Conservation (phyloP, 805 yeast genomes). For the Wickerhamiella azymoides region DNA sequence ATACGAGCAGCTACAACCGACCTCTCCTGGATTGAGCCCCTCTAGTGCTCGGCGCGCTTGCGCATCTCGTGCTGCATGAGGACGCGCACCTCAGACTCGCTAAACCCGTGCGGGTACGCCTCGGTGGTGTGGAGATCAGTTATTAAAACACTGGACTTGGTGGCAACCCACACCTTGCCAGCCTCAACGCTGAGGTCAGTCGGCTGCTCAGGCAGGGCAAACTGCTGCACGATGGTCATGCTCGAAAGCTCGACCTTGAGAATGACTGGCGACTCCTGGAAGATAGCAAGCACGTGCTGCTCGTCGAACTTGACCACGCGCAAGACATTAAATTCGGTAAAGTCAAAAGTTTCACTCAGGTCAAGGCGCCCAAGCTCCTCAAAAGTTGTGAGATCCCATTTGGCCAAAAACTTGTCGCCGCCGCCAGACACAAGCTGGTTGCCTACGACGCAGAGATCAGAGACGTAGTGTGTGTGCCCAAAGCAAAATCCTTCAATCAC, state of each 20-base stretch:
- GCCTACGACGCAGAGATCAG: slow-evolving; percentile 47
- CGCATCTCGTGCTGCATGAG: slow-evolving; percentile 10
- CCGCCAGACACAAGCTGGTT: slow-evolving; percentile 66
- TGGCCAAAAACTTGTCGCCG: slow-evolving; percentile 61
- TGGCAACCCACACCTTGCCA: slow-evolving; percentile 6
- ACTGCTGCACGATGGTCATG: slow-evolving; percentile 5
- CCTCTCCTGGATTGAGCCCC: too few species aligned
- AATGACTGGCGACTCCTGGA: slow-evolving; percentile 12
- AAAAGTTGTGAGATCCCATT: slow-evolving; percentile 69
- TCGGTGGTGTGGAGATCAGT: not conserved
- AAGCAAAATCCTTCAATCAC: slow-evolving; percentile 72
- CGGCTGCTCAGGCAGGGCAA: slow-evolving; percentile 8
- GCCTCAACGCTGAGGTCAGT: slow-evolving; percentile 9
- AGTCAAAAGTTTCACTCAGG: slow-evolving; percentile 30
- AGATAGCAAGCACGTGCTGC: slow-evolving; percentile 7
- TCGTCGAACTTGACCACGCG: slow-evolving; percentile 6
- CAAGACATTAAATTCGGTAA: slow-evolving; percentile 11
- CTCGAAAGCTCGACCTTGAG: slow-evolving; percentile 8
- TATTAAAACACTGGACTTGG: not conserved
- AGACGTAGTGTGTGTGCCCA: slow-evolving; percentile 76
- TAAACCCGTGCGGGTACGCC: slow-evolving; percentile 4
- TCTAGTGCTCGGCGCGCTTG: slow-evolving; percentile 9
- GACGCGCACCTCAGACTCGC: slow-evolving; percentile 3
- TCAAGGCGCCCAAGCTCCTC: slow-evolving; percentile 36
- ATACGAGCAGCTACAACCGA: too few species aligned